phyloP scores from a whole-genome alignment of 345 rosid genomes.

The Trapa incisa region DNA sequence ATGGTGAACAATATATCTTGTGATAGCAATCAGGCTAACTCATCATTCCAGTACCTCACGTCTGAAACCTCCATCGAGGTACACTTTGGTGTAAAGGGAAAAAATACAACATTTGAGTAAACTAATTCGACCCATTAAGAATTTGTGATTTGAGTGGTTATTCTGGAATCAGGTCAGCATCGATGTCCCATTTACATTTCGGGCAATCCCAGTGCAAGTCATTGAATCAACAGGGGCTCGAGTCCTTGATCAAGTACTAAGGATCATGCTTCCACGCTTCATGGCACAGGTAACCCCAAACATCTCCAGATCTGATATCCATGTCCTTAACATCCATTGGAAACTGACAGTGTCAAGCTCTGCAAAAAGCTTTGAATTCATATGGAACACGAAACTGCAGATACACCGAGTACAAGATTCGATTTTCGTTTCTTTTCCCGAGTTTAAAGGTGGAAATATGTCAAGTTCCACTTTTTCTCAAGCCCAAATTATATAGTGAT shows the following conservation, averaged over 20 bases:
- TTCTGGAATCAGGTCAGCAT: slow-evolving; percentile 42
- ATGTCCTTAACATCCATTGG: not conserved
- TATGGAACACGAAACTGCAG: too few species aligned
- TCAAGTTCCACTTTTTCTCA: too few species aligned
- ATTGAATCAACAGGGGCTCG: slow-evolving; percentile 73
- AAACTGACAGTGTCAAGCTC: not conserved
- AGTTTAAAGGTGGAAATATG: too few species aligned
- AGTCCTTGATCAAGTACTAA: slow-evolving; percentile 70
- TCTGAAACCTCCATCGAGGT: slow-evolving; percentile 93
- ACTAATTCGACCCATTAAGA: not conserved
- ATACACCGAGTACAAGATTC: too few species aligned
- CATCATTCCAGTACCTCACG: slow-evolving; percentile 48
- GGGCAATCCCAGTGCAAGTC: slow-evolving; percentile 52
- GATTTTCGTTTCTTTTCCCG: too few species aligned
- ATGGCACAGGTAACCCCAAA: slow-evolving; percentile 57
- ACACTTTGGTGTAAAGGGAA: not conserved
- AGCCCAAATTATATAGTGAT: too few species aligned
- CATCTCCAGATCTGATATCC: not conserved
- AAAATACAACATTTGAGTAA: not conserved
- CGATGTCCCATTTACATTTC: slow-evolving; percentile 72
- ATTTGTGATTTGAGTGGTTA: not conserved
- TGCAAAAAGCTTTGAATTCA: too few species aligned
- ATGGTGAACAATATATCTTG: slow-evolving; percentile 81
- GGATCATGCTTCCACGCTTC: slow-evolving; percentile 82
- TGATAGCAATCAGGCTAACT: slow-evolving; percentile 21